Percentiles rank a stretch among this genome's conserved stretches.
Evolutionary conservation across 164 flowering plant genomes (phyloP).

Genomic region (Sextonia rubra): DNA sequence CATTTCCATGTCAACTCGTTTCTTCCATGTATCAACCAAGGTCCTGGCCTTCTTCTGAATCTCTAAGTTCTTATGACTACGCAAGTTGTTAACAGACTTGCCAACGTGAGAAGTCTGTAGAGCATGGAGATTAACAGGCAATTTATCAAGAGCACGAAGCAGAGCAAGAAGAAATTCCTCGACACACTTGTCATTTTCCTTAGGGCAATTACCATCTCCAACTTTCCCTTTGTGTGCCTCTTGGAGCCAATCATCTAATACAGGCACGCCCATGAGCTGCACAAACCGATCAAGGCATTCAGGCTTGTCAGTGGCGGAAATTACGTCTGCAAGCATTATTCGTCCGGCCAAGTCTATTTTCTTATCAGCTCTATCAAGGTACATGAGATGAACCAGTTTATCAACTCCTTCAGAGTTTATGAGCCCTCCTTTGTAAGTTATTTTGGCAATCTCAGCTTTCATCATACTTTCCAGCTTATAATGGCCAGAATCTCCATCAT

Average conservation of each 20-base stretch:
- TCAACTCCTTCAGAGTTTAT: constrained; percentile 70
- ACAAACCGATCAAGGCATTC: constrained; percentile 82
- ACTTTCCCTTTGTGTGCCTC: constrained; percentile 80
- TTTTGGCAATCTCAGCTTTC: constrained; percentile 67
- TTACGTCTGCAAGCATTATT: constrained; percentile 64
- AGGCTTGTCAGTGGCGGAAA: constrained; percentile 64
- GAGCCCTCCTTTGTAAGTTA: constrained; percentile 67
- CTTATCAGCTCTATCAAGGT: constrained; percentile 50
- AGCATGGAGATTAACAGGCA: constrained; percentile 85
- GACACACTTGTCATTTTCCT: constrained; percentile 59
- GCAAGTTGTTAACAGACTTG: constrained; percentile 77
- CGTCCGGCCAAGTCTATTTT: constrained; percentile 64
- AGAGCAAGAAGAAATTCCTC: constrained; percentile 82
- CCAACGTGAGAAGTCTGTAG: constrained; percentile 79
- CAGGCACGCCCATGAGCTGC: constrained; percentile 72
- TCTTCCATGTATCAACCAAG: constrained; percentile 98
- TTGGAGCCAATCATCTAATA: constrained; percentile 92
- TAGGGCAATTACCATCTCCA: constrained; percentile 53
- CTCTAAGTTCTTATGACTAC: constrained; percentile 51
- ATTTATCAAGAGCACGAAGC: constrained; percentile 88
- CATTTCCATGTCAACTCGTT: constrained; percentile 94
- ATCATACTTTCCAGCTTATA: constrained; percentile 40
- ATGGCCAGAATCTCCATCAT: constrained; percentile 62
- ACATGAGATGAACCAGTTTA: constrained; percentile 70
- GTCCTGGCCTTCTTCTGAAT: constrained; percentile 65